These are phyloP conservation scores for Oryza nivara DNA, from an alignment of 176 grass and related monocot species.

Conservation along the genomic window DNA sequence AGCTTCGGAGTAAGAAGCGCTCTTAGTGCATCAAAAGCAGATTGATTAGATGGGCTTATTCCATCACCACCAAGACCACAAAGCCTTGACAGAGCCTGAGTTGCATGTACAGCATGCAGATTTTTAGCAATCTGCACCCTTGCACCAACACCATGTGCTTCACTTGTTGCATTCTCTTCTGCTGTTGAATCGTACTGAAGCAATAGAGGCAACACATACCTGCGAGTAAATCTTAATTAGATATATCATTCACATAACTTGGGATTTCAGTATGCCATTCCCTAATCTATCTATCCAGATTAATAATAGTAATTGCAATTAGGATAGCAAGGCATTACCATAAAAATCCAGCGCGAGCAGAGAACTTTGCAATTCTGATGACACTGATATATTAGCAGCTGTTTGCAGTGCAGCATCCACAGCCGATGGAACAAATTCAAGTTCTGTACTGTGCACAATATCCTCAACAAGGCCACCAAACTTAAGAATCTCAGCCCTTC, in stretches of 20 bases:
- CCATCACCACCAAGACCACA: constrained; percentile 67
- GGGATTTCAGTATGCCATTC: background rate
- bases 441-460: constrained; percentile 93
- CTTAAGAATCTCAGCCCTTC: constrained; percentile 81
- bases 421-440: constrained; percentile 87
- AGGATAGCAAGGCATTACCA: constrained; percentile 60
- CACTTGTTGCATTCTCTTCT: constrained; percentile 76
- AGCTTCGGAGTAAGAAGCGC: constrained; percentile 97
- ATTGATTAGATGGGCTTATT: constrained; percentile 67
- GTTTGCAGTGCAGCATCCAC: constrained; percentile 91
- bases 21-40: constrained; percentile 70
- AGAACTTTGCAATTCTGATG: constrained; percentile 80
- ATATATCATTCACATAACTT: constrained; percentile 30
- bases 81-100: constrained; percentile 80
- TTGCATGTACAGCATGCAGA: constrained; percentile 73
- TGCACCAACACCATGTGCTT: constrained; percentile 91
- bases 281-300: background rate
- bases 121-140: constrained; percentile 99
- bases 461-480: constrained; percentile 89
- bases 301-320: constrained; percentile 28
- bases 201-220: constrained; percentile 88
- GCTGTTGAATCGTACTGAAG: constrained; percentile 98
- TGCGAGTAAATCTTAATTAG: constrained; percentile 48
- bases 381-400: constrained; percentile 79
- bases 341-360: constrained; percentile 87